Evolutionary conservation across 768 basidiomycete genomes (phyloP).

Genomic region (Trametes gibbosa): DNA sequence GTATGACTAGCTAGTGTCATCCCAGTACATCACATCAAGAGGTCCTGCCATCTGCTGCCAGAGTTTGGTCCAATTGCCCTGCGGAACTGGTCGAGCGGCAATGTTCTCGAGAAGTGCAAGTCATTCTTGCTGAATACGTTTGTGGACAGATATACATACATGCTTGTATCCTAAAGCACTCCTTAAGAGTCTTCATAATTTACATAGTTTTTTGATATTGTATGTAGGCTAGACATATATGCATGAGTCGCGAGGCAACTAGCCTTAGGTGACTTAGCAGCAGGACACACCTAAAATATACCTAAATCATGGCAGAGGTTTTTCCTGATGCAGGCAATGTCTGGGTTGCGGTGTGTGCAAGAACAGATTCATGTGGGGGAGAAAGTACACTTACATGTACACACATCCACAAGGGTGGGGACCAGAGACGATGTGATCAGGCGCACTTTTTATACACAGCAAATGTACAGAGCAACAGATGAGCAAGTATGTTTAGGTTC

Average conservation of each 20-base stretch:
- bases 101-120: conserved; percentile 29
- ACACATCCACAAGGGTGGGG: neutral
- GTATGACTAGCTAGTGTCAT: conserved; percentile 23
- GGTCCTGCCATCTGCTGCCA: conserved; percentile 33
- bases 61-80: conserved; percentile 32
- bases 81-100: conserved; percentile 31
- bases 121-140: conserved; percentile 34
- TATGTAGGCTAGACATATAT: neutral
- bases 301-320: no score
- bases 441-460: conserved; percentile 3
- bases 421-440: neutral
- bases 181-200: no score
- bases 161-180: conserved; percentile 31
- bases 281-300: no score
- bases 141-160: conserved; percentile 29
- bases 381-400: neutral
- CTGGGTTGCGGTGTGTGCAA: no score
- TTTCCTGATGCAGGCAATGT: no score
- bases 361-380: neutral
- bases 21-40: conserved; percentile 20
- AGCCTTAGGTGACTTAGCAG: no score
- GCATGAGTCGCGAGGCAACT: no score
- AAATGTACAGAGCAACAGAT: neutral
- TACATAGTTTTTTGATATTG: neutral
- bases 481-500: neutral